These are phyloP conservation scores for Citeromyces matritensis DNA, from an alignment of 805 yeast genomes.

Conservation along the genomic window DNA sequence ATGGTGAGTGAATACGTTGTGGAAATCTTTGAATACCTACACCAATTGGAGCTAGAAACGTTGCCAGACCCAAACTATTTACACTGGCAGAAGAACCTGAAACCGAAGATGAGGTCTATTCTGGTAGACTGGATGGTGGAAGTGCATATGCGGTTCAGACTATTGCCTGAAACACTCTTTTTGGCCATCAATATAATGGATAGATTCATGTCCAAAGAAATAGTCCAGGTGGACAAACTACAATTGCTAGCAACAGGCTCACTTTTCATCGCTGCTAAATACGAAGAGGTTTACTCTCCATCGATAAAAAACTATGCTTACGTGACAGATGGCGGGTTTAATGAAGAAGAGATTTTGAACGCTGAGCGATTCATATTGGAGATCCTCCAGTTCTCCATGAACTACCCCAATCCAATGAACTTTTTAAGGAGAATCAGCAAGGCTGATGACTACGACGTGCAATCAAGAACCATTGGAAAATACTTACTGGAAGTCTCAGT, in stretches of 20 bases:
- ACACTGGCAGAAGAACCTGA: conserved; percentile 45
- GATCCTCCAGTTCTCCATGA: conserved; percentile 56
- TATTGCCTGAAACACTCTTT: conserved; percentile 75
- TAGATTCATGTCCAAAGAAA: conserved; percentile 62
- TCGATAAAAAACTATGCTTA: conserved; percentile 75
- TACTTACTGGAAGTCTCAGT: conserved; percentile 66
- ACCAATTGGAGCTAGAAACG: conserved; percentile 56
- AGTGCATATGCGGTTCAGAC: conserved; percentile 70
- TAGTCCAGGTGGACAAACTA: conserved; percentile 61
- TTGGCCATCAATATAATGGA: conserved; percentile 80
- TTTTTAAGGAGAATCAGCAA: conserved; percentile 78
- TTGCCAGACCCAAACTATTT: conserved; percentile 62
- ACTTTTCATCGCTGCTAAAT: conserved; percentile 80
- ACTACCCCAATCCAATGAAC: conserved; percentile 83
- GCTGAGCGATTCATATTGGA: conserved; percentile 74
- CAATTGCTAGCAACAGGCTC: conserved; percentile 82
- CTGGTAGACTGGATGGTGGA: conserved; percentile 91
- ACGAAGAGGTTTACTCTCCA: conserved; percentile 85
- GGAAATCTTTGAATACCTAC: conserved; percentile 73
- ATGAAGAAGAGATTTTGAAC: conserved; percentile 65
- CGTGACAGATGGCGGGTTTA: conserved; percentile 75
- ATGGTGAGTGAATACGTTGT: conserved; percentile 90
- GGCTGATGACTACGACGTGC: conserved; percentile 81
- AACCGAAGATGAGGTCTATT: conserved; percentile 75
- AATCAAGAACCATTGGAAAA: conserved; percentile 74